These are phyloP conservation scores for Sporothrix protearum DNA, from an alignment of 2,329 filamentous ascomycete species.

Conservation along the genomic window DNA sequence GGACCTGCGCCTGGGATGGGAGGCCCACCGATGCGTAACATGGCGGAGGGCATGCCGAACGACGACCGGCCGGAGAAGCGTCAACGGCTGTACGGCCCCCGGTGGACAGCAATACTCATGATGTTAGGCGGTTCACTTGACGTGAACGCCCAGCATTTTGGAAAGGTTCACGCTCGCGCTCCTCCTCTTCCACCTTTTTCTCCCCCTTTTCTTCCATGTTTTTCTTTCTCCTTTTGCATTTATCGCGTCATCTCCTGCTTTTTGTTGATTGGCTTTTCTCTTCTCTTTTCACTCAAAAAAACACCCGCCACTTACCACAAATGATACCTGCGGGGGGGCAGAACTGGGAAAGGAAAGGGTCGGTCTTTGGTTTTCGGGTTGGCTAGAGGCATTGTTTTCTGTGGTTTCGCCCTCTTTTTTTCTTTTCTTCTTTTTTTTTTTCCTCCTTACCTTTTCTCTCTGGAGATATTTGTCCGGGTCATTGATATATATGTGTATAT, in stretches of 20 bases:
- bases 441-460: background rate
- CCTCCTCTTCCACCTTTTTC: background rate
- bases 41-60: slow-evolving; percentile 35
- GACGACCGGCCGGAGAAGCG: slow-evolving; percentile 51
- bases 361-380: background rate
- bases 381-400: background rate
- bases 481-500: background rate
- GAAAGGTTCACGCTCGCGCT: background rate
- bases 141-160: background rate
- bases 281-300: background rate
- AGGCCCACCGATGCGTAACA: slow-evolving; percentile 34
- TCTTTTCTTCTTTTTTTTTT: slow-evolving; percentile 1
- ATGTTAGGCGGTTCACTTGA: background rate
- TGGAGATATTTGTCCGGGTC: background rate
- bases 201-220: background rate
- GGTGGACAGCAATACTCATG: slow-evolving; percentile 25
- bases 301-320: slow-evolving; percentile 16
- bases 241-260: background rate
- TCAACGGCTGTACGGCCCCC: slow-evolving; percentile 47
- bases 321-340: slow-evolving; percentile 25
- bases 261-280: slow-evolving; percentile 11
- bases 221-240: slow-evolving; percentile 6
- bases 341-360: background rate
- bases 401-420: background rate
- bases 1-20: slow-evolving; percentile 33